These are phyloP conservation scores for Cyanidioschyzon merolae DNA, from an alignment of 23 red algal species.

Conservation along the genomic window DNA sequence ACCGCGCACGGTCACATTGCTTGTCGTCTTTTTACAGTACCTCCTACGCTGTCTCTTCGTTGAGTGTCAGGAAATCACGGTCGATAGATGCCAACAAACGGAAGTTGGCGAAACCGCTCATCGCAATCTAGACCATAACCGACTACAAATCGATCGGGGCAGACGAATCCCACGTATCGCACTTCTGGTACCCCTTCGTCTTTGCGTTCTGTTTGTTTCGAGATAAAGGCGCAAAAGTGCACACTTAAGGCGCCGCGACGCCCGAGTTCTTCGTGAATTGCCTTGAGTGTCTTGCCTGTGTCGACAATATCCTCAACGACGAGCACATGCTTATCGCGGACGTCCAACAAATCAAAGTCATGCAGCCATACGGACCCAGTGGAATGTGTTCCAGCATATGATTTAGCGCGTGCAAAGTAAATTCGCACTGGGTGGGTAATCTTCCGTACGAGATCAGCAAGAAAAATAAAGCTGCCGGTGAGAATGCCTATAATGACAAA, in stretches of 20 bases:
- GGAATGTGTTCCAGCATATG: conserved; percentile 58
- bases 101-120: conserved; percentile 67
- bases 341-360: conserved; percentile 40
- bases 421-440: conserved; percentile 31
- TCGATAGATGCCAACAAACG: conserved; percentile 78
- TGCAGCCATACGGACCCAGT: conserved; percentile 47
- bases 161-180: conserved; percentile 69
- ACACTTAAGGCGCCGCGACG: conserved; percentile 37
- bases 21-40: no score
- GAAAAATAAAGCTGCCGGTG: conserved; percentile 79
- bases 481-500: conserved; percentile 57
- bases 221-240: conserved; percentile 49
- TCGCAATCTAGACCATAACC: conserved; percentile 90
- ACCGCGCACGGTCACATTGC: no score
- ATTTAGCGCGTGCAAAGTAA: conserved; percentile 62
- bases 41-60: no score
- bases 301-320: conserved; percentile 99
- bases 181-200: conserved; percentile 33
- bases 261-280: conserved; percentile 29
- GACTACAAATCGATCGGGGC: conserved; percentile 83
- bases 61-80: no score
- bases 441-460: conserved; percentile 58
- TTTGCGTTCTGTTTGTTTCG: conserved; percentile 55
- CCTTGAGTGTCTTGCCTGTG: conserved; percentile 65
- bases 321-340: conserved; percentile 59